A percentile compares a stretch with the other conserved stretches of the same genome.
Conservation (phyloP, 148 eudicot genomes). For the Fagopyrum tataricum region DNA sequence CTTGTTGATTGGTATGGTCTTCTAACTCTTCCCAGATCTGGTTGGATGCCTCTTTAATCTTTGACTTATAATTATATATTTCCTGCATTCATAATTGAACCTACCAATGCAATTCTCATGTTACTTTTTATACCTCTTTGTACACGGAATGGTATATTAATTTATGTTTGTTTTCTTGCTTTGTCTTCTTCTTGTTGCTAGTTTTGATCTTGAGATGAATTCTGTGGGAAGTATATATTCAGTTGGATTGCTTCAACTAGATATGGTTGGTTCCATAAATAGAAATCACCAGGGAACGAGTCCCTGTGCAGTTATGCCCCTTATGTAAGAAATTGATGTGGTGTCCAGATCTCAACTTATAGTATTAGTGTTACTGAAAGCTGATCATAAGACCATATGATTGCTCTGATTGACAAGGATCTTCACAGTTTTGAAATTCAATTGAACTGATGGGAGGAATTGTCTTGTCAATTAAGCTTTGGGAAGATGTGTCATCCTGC, state of each 20-base stretch:
- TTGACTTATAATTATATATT: neutral
- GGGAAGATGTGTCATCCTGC: neutral
- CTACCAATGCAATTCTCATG: neutral
- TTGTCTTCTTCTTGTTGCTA: conserved; percentile 6
- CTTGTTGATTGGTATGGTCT: neutral
- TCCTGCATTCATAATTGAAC: neutral
- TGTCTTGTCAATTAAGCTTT: neutral
- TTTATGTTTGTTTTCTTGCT: conserved; percentile 1
- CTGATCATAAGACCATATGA: neutral
- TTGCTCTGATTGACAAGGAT: neutral
- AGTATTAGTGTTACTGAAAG: neutral
- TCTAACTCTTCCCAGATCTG: neutral
- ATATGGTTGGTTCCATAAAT: neutral
- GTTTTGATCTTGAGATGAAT: conserved; percentile 12
- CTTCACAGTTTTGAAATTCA: neutral
- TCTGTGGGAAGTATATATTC: conserved; percentile 11
- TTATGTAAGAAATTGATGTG: neutral
- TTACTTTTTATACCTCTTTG: neutral
- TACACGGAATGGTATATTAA: neutral
- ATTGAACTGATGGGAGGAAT: neutral
- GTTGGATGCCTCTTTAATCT: neutral
- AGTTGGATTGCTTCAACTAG: conserved; percentile 8
- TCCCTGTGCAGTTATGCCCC: neutral
- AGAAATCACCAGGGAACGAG: conserved; percentile 2
- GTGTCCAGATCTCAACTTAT: neutral